Conservation (phyloP, 352 stramenopile species). For the Elongisporangium undulatum region DNA sequence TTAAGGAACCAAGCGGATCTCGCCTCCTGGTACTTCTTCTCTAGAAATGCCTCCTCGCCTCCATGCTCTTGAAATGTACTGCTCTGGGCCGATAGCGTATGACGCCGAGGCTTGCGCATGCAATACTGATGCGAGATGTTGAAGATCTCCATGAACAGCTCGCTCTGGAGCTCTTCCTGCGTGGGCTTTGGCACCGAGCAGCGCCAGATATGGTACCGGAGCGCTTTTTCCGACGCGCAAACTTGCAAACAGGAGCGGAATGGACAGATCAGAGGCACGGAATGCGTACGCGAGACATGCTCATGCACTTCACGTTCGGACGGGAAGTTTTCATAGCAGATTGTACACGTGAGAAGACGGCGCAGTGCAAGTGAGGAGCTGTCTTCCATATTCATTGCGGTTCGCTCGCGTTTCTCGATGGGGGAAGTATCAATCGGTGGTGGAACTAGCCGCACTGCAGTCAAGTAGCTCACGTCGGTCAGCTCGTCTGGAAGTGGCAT, state of each 20-base stretch:
- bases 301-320: constrained; percentile 32
- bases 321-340: constrained; percentile 25
- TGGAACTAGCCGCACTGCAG: constrained; percentile 30
- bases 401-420: constrained; percentile 31
- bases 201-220: constrained; percentile 77
- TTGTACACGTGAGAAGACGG: constrained; percentile 44
- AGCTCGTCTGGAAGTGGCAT: constrained; percentile 40
- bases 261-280: constrained; percentile 67
- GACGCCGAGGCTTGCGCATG: constrained; percentile 57
- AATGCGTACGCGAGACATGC: constrained; percentile 52
- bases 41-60: constrained; percentile 61
- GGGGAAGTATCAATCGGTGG: constrained; percentile 37
- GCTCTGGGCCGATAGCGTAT: constrained; percentile 21
- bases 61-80: constrained; percentile 15
- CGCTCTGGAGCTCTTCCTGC: constrained; percentile 43
- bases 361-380: constrained; percentile 9
- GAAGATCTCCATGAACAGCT: constrained; percentile 74
- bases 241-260: constrained; percentile 64
- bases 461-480: constrained; percentile 53
- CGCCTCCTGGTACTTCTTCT: constrained; percentile 59
- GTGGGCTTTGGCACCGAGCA: constrained; percentile 54
- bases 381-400: constrained; percentile 43
- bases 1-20: constrained; percentile 33
- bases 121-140: constrained; percentile 72
- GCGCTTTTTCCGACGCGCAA: constrained; percentile 55